Evolutionary conservation across 2,329 filamentous ascomycete genomes (phyloP).

Genomic region (Lachnellula subtilissima): DNA sequence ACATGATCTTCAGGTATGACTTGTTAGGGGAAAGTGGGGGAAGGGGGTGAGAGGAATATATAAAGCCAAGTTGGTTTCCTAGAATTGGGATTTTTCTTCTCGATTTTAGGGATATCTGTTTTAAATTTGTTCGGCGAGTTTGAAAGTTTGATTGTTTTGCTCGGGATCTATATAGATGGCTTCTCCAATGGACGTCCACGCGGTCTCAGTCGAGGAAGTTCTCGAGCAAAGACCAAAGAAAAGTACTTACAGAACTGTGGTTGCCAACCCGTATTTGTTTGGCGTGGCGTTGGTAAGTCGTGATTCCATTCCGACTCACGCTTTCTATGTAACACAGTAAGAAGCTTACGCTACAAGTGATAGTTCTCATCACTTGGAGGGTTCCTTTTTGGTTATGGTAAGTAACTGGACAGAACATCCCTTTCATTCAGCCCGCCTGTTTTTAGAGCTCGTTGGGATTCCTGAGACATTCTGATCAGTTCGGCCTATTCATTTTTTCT

Average conservation of each 20-base stretch:
- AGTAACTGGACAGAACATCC: too few species aligned
- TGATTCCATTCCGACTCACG: background rate
- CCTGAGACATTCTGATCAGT: too few species aligned
- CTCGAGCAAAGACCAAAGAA: background rate
- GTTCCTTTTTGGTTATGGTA: slow-evolving; percentile 39
- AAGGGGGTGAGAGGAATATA: background rate
- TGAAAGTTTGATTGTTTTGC: background rate
- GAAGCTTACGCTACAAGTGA: background rate
- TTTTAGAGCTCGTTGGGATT: too few species aligned
- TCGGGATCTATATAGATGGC: background rate
- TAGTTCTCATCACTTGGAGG: slow-evolving; percentile 40
- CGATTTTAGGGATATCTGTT: too few species aligned
- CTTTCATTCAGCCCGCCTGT: too few species aligned
- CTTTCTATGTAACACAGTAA: background rate
- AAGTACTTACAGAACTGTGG: background rate
- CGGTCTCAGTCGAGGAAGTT: background rate
- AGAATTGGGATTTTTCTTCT: background rate
- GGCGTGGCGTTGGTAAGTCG: background rate
- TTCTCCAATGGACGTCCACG: background rate
- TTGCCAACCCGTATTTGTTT: slow-evolving; percentile 6
- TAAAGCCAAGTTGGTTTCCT: background rate
- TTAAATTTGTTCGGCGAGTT: too few species aligned
- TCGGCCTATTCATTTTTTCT: too few species aligned
- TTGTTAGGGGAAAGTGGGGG: background rate
- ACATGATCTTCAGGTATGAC: background rate